A percentile compares a stretch with the other conserved stretches of the same genome.
Conservation (phyloP, 192 early-diverging fungal genomes). For the Pilaira anomala region DNA sequence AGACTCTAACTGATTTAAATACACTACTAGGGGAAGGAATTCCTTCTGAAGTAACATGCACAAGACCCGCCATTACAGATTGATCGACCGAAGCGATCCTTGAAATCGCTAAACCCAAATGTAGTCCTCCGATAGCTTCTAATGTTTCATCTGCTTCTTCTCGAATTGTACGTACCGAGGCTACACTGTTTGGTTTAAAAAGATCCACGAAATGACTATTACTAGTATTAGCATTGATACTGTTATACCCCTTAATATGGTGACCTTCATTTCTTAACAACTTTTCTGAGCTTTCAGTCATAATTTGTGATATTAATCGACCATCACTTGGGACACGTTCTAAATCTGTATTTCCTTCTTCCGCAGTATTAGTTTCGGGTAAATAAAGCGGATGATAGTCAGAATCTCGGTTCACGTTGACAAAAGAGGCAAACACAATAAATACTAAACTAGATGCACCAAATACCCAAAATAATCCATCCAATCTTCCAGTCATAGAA, state of each 20-base stretch:
- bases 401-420: neutral
- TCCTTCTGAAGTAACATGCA: neutral
- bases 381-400: neutral
- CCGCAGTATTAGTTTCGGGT: neutral
- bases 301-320: neutral
- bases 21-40: neutral
- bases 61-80: neutral
- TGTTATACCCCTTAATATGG: neutral
- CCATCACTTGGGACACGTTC: too few species aligned
- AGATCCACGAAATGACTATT: neutral
- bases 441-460: constrained; percentile 15
- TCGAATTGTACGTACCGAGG: constrained; percentile 10
- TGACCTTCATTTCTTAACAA: neutral
- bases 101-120: constrained; percentile 21
- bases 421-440: constrained; percentile 13
- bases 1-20: constrained; percentile 17
- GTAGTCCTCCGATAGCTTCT: constrained; percentile 16
- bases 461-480: constrained; percentile 35
- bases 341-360: neutral
- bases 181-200: constrained; percentile 16
- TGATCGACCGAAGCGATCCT: constrained; percentile 22
- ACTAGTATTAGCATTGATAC: neutral
- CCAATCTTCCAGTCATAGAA: constrained; percentile 8
- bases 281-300: constrained; percentile 8
- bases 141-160: constrained; percentile 27